A percentile compares a stretch with the other conserved stretches of the same genome.
Evolutionary conservation across 805 yeast species (phyloP).

Genomic region (Torulaspora indica): DNA sequence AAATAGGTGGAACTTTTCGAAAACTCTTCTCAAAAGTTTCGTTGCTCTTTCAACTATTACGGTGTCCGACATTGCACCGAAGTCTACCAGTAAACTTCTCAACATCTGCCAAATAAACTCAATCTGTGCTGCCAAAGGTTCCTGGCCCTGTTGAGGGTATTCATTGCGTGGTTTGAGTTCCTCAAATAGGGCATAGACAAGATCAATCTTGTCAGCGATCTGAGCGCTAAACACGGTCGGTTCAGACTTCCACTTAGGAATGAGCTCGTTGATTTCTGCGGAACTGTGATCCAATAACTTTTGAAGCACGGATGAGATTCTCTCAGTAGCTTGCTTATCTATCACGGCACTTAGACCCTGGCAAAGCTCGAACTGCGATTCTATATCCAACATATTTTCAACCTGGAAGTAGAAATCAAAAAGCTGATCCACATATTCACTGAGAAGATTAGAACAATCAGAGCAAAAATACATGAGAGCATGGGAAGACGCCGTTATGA

Average conservation of each 20-base stretch:
- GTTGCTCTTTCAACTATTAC: conserved; percentile 60
- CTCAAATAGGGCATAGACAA: conserved; percentile 34
- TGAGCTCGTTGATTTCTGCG: conserved; percentile 24
- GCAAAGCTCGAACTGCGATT: conserved; percentile 70
- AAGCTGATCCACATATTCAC: conserved; percentile 67
- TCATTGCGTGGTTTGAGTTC: conserved; percentile 31
- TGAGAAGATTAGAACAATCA: conserved; percentile 70
- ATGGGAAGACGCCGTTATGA: conserved; percentile 81
- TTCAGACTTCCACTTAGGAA: conserved; percentile 23
- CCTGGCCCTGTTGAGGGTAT: conserved; percentile 31
- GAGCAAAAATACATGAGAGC: conserved; percentile 92
- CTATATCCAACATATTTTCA: conserved; percentile 52
- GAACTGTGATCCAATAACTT: conserved; percentile 56
- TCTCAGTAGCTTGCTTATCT: conserved; percentile 51
- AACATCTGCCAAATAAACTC: conserved; percentile 28
- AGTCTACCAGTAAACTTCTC: conserved; percentile 23
- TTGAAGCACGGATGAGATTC: conserved; percentile 58
- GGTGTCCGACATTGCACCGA: conserved; percentile 23
- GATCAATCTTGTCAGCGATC: conserved; percentile 70
- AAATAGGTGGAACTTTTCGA: conserved; percentile 44
- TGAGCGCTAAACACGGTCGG: conserved; percentile 38
- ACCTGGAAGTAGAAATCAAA: conserved; percentile 64
- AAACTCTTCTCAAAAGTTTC: conserved; percentile 60
- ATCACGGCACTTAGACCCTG: conserved; percentile 88
- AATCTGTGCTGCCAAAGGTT: conserved; percentile 31